Percentiles rank a stretch among this genome's conserved stretches.
These are phyloP conservation scores for Rhizopogon vesiculosus DNA, from an alignment of 768 basidiomycete species.

Conservation along the genomic window DNA sequence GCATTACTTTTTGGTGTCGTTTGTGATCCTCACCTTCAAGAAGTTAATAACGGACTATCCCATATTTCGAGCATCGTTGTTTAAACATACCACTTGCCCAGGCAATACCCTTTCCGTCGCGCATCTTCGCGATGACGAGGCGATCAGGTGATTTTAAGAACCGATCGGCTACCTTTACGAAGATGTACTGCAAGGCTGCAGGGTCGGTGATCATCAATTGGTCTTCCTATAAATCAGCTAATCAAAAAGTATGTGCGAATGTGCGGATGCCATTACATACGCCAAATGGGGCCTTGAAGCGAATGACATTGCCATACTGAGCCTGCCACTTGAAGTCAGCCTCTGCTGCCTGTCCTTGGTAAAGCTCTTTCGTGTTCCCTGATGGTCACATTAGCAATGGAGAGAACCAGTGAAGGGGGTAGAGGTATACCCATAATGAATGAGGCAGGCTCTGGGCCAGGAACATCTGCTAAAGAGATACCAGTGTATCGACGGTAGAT, in stretches of 20 bases:
- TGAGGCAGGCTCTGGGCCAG: constrained; percentile 17
- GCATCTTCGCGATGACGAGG: constrained; percentile 9
- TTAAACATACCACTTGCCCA: constrained; percentile 36
- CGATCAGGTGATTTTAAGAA: constrained; percentile 33
- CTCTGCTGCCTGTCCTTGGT: constrained; percentile 20
- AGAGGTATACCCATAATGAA: constrained; percentile 13
- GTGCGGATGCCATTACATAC: constrained; percentile 8
- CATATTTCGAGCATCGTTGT: constrained; percentile 8
- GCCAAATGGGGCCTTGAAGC: constrained; percentile 23
- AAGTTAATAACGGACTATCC: not conserved
- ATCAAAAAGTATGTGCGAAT: constrained; percentile 3
- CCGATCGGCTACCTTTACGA: constrained; percentile 38
- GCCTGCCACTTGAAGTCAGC: constrained; percentile 26
- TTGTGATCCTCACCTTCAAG: constrained; percentile 38
- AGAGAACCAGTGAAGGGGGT: not conserved
- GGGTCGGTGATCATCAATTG: constrained; percentile 43
- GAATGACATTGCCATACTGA: constrained; percentile 24
- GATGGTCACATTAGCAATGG: constrained; percentile 16
- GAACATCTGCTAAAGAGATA: constrained; percentile 11
- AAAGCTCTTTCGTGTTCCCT: constrained; percentile 27
- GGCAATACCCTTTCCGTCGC: constrained; percentile 29
- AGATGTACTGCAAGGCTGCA: constrained; percentile 37
- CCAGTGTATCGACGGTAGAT: constrained; percentile 1
- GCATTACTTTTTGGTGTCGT: constrained; percentile 49
- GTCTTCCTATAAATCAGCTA: constrained; percentile 30